Base-by-base conservation (phyloP, 2,329 filamentous ascomycete genomes). In the Biscogniauxia sp. region DNA sequence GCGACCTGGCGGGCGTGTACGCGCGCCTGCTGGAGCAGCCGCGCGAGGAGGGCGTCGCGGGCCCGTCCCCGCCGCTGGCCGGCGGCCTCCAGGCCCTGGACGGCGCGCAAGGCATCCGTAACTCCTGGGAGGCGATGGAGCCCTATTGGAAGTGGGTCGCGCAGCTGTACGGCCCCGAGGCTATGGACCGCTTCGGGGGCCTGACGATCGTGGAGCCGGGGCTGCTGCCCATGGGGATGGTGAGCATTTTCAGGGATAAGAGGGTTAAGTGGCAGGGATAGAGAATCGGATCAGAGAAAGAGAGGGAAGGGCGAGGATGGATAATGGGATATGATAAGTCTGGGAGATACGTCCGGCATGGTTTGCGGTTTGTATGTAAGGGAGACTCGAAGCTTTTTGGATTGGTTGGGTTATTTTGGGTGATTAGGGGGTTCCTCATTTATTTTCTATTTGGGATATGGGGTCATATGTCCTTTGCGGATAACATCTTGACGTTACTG, bases 111-210 rank as follows among this genome's bases (percentile, higher is more conserved):
- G n/a, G 64, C 5, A 71, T 64, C n/a, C 58, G 64, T 45, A 62
- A 64, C 15, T 28, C 61, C 23, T 79, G 77, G 76, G 0, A 51
- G 0, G 2, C 2, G 0, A 76, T 79, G 74, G 71, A 74, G 15
- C 68, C 74, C 3, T 83, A 83, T 58, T 81, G 80, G 78, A 74
- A 72, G 58, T 83, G 81, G 80, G 73, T 82, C 8, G 69, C 76
- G 17, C 74, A 75, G 63, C 70, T 81, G 64, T 80, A 80, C 25
- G 78, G 78, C 1, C 74, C 74, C 3, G 79, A 81, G 64, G 75
- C 80, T 56, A 68, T 80, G 5, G 70, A 73, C 7, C 70, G 75
- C 13, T 82, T 81, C 64, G 80, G 80, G 0, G 78, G 79, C 0
- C 55, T 82, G 63, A 73, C 74, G 32, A 75, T 82, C 54, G 79